Percentiles rank a stretch among this genome's conserved stretches.
These are phyloP conservation scores for Cucumis cinereus DNA, from an alignment of 306 rosid species.

Conservation along the genomic window DNA sequence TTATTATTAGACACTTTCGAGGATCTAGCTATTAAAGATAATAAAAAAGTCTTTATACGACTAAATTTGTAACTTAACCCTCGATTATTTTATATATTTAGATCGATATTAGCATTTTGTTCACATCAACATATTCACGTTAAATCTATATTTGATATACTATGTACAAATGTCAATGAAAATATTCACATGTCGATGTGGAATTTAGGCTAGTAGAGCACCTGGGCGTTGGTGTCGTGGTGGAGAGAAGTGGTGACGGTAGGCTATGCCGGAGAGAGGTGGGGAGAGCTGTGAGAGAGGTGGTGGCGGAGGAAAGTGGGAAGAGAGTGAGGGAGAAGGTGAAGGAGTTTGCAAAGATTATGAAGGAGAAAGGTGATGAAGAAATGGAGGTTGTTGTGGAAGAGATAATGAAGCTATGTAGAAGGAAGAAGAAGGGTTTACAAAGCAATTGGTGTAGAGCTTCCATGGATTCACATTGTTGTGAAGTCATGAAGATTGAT, in stretches of 20 bases:
- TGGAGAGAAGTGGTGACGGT: neutral
- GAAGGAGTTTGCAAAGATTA: neutral
- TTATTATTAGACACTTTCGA: too few relatives aligned
- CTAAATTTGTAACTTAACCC: too few relatives aligned
- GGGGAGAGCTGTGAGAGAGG: neutral
- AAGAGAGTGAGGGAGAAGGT: constrained; percentile 3
- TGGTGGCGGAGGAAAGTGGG: neutral
- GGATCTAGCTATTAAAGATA: too few relatives aligned
- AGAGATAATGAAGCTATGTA: constrained; percentile 8
- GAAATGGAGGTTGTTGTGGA: constrained; percentile 9
- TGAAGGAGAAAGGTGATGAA: constrained; percentile 5
- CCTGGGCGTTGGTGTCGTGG: constrained; percentile 7
- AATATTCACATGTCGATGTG: too few relatives aligned
- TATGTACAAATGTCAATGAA: too few relatives aligned
- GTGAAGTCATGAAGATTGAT: neutral
- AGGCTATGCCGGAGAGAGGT: neutral
- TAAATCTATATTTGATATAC: too few relatives aligned
- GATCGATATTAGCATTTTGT: too few relatives aligned
- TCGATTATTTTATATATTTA: too few relatives aligned
- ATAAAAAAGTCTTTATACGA: too few relatives aligned
- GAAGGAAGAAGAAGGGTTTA: neutral
- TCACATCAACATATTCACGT: too few relatives aligned
- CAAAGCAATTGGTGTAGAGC: neutral
- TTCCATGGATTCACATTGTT: neutral
- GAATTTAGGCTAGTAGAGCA: constrained; percentile 2